phyloP scores from a whole-genome alignment of 352 stramenopile genomes.

The Bremia lactucae region DNA sequence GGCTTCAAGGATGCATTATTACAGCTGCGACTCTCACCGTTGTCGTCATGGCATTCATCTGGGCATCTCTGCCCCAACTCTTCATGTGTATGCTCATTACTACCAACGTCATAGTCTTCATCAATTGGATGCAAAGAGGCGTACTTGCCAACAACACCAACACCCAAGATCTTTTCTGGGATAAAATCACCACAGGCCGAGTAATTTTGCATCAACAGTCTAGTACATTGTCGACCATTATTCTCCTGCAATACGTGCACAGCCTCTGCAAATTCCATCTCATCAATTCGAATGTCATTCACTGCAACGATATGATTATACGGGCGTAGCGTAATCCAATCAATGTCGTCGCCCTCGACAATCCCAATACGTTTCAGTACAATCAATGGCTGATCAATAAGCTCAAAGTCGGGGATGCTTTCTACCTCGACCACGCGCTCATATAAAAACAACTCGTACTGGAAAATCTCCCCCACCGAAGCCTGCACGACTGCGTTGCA shows the following conservation, averaged over 20 bases:
- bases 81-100: constrained; percentile 42
- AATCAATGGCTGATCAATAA: constrained; percentile 78
- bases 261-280: constrained; percentile 69
- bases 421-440: constrained; percentile 83
- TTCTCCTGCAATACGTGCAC: constrained; percentile 78
- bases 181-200: constrained; percentile 81
- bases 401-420: constrained; percentile 79
- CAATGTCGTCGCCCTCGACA: constrained; percentile 58
- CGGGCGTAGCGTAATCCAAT: constrained; percentile 66
- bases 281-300: constrained; percentile 79
- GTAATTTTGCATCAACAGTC: constrained; percentile 84
- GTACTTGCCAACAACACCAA: constrained; percentile 74
- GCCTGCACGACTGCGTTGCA: constrained; percentile 78
- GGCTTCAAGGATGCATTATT: constrained; percentile 5
- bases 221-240: constrained; percentile 79
- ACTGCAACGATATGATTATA: constrained; percentile 84
- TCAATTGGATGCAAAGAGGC: constrained; percentile 61
- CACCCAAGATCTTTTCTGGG: constrained; percentile 74
- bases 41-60: constrained; percentile 11
- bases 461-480: constrained; percentile 80
- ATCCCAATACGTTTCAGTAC: constrained; percentile 81
- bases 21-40: background rate
- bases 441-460: constrained; percentile 83
- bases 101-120: constrained; percentile 22
- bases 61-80: constrained; percentile 43